phyloP scores from a whole-genome alignment of 768 basidiomycete species.

The Lactifluus rugatus region DNA sequence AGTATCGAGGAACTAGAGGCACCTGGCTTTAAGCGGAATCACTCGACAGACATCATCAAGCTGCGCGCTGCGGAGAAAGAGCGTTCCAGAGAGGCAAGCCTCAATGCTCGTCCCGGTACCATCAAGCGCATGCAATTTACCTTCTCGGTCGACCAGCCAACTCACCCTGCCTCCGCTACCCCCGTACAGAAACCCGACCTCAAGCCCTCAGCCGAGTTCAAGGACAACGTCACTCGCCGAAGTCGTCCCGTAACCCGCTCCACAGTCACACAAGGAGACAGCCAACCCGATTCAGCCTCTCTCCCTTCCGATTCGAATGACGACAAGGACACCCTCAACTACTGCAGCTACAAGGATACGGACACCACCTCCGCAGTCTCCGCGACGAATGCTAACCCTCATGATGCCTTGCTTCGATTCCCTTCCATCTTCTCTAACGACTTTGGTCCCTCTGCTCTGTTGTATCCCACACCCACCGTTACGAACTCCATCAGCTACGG shows the following conservation, averaged over 20 bases:
- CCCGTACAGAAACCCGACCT: slow-evolving; percentile 56
- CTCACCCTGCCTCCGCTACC: slow-evolving; percentile 34
- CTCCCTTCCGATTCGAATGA: slow-evolving; percentile 3
- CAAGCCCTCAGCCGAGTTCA: slow-evolving; percentile 59
- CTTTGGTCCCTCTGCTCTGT: slow-evolving; percentile 69
- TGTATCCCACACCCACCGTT: slow-evolving; percentile 58
- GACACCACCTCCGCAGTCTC: slow-evolving; percentile 5
- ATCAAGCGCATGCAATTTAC: slow-evolving; percentile 90
- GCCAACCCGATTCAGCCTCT: slow-evolving; percentile 3
- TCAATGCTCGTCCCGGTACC: slow-evolving; percentile 54
- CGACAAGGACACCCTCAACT: slow-evolving; percentile 32
- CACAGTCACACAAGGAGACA: slow-evolving; percentile 28
- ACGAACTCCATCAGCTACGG: slow-evolving; percentile 68
- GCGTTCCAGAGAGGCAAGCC: slow-evolving; percentile 57
- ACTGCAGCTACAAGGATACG: slow-evolving; percentile 27
- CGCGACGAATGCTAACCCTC: slow-evolving; percentile 12
- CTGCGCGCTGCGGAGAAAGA: slow-evolving; percentile 77
- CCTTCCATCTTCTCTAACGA: slow-evolving; percentile 64
- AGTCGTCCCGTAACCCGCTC: slow-evolving; percentile 33
- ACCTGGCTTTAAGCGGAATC: slow-evolving; percentile 71
- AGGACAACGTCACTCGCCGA: slow-evolving; percentile 35
- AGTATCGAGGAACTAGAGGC: slow-evolving; percentile 80
- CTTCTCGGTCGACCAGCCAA: slow-evolving; percentile 70
- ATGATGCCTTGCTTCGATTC: slow-evolving; percentile 46
- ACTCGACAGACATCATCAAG: slow-evolving; percentile 69